A percentile compares a stretch with the other conserved stretches of the same genome.
Conservation (phyloP, 73 alveolate genomes). For the Tetrahymena thermophila region DNA sequence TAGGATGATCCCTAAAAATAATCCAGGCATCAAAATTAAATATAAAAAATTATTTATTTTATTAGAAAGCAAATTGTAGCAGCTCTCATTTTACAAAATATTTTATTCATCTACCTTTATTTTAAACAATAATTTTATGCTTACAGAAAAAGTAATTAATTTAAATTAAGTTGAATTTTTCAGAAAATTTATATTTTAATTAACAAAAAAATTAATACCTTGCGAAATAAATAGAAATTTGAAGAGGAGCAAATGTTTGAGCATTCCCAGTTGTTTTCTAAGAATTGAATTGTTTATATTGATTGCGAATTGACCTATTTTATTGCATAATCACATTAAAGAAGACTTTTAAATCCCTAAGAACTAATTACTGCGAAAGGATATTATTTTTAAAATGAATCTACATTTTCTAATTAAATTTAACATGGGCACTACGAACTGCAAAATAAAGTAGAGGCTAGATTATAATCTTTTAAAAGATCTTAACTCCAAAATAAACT, state of each 20-base stretch:
- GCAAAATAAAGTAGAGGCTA: neutral
- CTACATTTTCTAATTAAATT: neutral
- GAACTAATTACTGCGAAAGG: neutral
- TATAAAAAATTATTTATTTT: neutral
- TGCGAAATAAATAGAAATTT: neutral
- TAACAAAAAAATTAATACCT: neutral
- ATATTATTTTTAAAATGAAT: neutral
- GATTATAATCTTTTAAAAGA: neutral
- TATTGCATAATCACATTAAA: neutral
- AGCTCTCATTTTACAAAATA: neutral
- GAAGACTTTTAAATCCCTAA: neutral
- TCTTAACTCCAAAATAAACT: neutral
- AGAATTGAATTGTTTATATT: neutral
- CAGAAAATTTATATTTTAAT: too few relatives aligned
- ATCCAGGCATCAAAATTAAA: neutral
- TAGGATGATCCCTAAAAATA: neutral
- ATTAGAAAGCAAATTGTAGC: neutral
- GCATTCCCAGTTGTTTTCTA: neutral
- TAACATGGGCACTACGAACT: neutral
- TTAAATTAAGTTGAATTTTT: too few relatives aligned
- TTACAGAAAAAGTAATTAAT: too few relatives aligned
- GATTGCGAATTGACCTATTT: neutral
- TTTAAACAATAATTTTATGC: neutral
- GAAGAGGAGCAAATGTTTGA: neutral
- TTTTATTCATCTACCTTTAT: neutral